Base-by-base conservation (phyloP, 169 alveolate species). In the Cytauxzoon felis region DNA sequence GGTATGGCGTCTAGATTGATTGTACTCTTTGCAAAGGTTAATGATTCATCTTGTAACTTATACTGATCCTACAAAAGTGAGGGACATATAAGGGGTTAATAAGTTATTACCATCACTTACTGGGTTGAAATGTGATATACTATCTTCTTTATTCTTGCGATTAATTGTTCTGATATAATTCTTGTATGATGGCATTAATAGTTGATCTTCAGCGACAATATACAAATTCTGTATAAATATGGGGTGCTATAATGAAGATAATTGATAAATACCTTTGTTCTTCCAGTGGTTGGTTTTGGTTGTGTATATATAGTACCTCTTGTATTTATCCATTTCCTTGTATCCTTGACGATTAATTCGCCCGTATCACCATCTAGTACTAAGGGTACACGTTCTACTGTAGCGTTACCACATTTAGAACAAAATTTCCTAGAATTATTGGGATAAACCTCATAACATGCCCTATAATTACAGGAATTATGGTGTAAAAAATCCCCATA, bases 331-430 rank as follows among this genome's bases (percentile, higher is more conserved):
- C 81, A 76, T 26, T 45, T 36, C n/a, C 86, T 61, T 8, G 80
- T 76, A 67, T 76, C 86, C 68, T 51, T 76, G 30, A 63, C 86
- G 18, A 54, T 33, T 23, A 76, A 68, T 34, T 43, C 43, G 21
- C 81, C 80, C 0, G 79, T 51, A 33, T 76, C 69, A 9, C 72
- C 33, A 54, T 64, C 68, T 16, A 76, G 78, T 41, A 53, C 58
- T 40, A 76, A 18, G 13, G 86, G 76, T 45, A 76, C 81, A 11
- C 76, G 26, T 48, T 76, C 86, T 13, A 93, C 80, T 9, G 95
- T 93, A 34, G 91, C 93, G 62, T 90, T 87, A 5, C 97, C 97
- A 60, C 97, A 93, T 30, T 90, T 88, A 16, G 87, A 78, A 58
- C 97, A 93, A 71, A 92, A 93, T 66, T 78, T 51, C 30, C 83